Base-by-base conservation (phyloP, 2,329 filamentous ascomycete genomes). In the Fusarium udum region DNA sequence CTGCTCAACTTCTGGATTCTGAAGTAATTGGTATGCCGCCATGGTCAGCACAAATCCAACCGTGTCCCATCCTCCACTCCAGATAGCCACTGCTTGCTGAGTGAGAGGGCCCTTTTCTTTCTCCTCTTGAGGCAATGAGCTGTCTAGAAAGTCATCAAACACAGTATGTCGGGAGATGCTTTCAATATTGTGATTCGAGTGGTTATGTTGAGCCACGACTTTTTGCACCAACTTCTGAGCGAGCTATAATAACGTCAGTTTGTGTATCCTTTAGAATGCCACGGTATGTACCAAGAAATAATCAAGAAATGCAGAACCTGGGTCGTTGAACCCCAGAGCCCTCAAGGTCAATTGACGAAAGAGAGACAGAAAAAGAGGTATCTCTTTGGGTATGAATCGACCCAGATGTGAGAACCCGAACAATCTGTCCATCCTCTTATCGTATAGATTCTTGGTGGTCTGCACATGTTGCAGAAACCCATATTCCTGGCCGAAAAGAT, bases 11-110 rank as follows among this genome's bases (percentile, higher is more conserved):
- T 40, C 18, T 3, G 26, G 60, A 24, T 63, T 34, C 10, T n/a
- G 22, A 6, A 60, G 40, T 9, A 63, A 31, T n/a, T 62, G 60
- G n/a, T 60, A 62, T 8, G 40, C 20, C 4, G 39, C 60, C 60
- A 62, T 32, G 15, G 40, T 62, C 24, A 62, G 20, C 4, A 40
- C 39, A 15, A 53, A 65, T 22, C 62, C 61, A 22, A 59, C 42
- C 10, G 46, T 46, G n/a, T 65, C 62, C 62, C 46, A 62, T 15
- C 57, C 62, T 14, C 57, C 57, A 20, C 57, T 65, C 62, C 46
- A 65, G 26, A 53, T 65, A 6, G 62, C 57, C 22, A 65, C 34
- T 18, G 62, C 46, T 48, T 65, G 57, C 15, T 62, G 57, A 20
- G 57, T 42, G 11, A 65, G 62, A 22, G 57, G 57, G 7, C 46